Evolutionary conservation across 768 basidiomycete genomes (phyloP).

Genomic region (Cystoderma amianthinum): DNA sequence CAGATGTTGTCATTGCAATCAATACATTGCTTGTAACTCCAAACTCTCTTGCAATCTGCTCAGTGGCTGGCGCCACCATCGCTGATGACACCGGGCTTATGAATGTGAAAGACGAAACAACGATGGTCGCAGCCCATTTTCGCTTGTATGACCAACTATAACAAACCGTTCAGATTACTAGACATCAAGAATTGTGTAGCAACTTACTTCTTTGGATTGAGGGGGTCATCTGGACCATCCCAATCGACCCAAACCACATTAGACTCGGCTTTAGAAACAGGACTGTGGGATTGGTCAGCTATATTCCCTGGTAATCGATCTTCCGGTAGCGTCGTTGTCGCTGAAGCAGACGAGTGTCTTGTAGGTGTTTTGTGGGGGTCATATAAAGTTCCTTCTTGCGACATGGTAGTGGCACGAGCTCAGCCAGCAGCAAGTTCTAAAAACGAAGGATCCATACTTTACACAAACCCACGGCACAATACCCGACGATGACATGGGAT

Average conservation of each 20-base stretch:
- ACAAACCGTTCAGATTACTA: not conserved
- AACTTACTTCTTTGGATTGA: conserved; percentile 52
- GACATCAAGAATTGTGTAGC: not conserved
- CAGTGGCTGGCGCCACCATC: conserved; percentile 63
- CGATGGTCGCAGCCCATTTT: conserved; percentile 62
- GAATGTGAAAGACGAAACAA: conserved; percentile 64
- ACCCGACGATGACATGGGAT: not conserved
- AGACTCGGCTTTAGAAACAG: not conserved
- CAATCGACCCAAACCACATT: conserved; percentile 43
- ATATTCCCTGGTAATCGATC: no score
- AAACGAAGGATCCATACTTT: not conserved
- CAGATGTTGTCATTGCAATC: conserved; percentile 52
- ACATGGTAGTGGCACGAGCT: not conserved
- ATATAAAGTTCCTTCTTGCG: not conserved
- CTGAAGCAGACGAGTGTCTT: not conserved
- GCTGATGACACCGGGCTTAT: conserved; percentile 66
- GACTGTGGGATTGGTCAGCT: not conserved
- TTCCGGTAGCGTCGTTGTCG: not conserved
- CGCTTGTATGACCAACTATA: conserved; percentile 46
- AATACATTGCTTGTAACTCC: conserved; percentile 41
- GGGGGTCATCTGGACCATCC: conserved; percentile 54
- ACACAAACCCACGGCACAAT: not conserved
- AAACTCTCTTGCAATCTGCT: conserved; percentile 44
- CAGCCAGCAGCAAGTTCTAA: not conserved
- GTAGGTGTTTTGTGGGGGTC: not conserved